Base-by-base conservation (phyloP, 202 grass and related monocot species). In the Carex sylvatica region DNA sequence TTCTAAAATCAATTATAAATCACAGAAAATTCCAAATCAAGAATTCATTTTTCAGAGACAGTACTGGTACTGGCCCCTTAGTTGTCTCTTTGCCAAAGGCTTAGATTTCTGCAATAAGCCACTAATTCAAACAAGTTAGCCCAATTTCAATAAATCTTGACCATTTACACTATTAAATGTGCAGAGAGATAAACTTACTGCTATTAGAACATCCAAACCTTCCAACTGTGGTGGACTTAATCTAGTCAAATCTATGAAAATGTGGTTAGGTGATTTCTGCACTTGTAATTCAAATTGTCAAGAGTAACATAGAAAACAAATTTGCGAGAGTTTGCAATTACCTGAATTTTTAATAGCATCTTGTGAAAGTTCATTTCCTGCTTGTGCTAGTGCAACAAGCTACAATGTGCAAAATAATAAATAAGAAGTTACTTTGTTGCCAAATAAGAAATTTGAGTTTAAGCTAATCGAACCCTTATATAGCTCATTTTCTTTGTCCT, bases 321-420 rank as follows among this genome's bases (percentile, higher is more conserved):
- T 5, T 71, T 31, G 36, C 82, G 65, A 63, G 22, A 28, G 38
- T 49, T 80, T 78, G 67, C 18, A 88, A 56, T 83, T 85, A 98
- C 95, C 95, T 64, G 88, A 86, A 0, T 67, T 86, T 76, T 79
- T 84, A 81, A 98, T 83, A 71, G 80, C 79, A 61, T 95, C 92
- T 58, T 78, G 90, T 31, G 83, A 91, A 19, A 98, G 91, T 88
- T 93, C 95, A 79, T 90, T 83, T 61, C 95, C 95, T 9, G 72
- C 82, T 85, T 98, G 95, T 53, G 92, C 95, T 79, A 98, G 46
- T 61, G 95, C 88, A 85, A 98, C 89, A 84, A 98, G 96, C 96
- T 98, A 80, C 44, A 85, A 91, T 36, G 66, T 35, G 23, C 16
- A 85, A 26, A 35, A 80, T 78, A 28, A 23, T 78, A 40, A 38